Percentiles rank a stretch among this genome's conserved stretches.
Conservation (phyloP, 2,329 filamentous ascomycete genomes). For the Trichocomaceae sp. region DNA sequence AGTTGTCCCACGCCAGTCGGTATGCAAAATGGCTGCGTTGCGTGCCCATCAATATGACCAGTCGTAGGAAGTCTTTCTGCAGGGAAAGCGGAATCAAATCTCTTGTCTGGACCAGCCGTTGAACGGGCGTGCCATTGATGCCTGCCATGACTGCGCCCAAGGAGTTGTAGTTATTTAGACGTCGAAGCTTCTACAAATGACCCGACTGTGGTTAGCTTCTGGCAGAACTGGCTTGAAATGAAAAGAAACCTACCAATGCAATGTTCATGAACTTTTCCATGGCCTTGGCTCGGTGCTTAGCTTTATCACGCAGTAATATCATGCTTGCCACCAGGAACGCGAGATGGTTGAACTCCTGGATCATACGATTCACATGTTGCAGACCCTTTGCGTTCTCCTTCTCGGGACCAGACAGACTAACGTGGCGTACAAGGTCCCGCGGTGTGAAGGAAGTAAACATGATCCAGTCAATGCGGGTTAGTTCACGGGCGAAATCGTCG, state of each 20-base stretch:
- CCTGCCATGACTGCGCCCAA: slow-evolving; percentile 90
- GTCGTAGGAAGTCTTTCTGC: slow-evolving; percentile 77
- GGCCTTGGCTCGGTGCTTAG: slow-evolving; percentile 86
- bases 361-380: slow-evolving; percentile 88
- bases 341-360: slow-evolving; percentile 82
- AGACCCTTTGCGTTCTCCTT: slow-evolving; percentile 60
- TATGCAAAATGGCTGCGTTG: slow-evolving; percentile 92
- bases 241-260: slow-evolving; percentile 47
- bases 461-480: slow-evolving; percentile 95
- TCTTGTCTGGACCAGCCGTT: slow-evolving; percentile 73
- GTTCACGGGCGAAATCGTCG: slow-evolving; percentile 79
- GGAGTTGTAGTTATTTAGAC: slow-evolving; percentile 95
- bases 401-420: slow-evolving; percentile 58
- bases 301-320: slow-evolving; percentile 84
- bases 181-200: slow-evolving; percentile 62
- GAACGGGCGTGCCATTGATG: slow-evolving; percentile 79
- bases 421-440: slow-evolving; percentile 85
- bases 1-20: slow-evolving; percentile 96
- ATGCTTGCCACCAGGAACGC: slow-evolving; percentile 77
- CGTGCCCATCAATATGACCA: slow-evolving; percentile 87
- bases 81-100: slow-evolving; percentile 64
- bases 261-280: slow-evolving; percentile 95
- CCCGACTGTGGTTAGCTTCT: not conserved
- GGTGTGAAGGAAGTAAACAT: slow-evolving; percentile 95
- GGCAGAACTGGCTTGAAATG: not conserved